Evolutionary conservation across 305 asterid species (phyloP), one percentile per base, ranked within the genome.

Genomic region (Ilex paraguariensis): DNA sequence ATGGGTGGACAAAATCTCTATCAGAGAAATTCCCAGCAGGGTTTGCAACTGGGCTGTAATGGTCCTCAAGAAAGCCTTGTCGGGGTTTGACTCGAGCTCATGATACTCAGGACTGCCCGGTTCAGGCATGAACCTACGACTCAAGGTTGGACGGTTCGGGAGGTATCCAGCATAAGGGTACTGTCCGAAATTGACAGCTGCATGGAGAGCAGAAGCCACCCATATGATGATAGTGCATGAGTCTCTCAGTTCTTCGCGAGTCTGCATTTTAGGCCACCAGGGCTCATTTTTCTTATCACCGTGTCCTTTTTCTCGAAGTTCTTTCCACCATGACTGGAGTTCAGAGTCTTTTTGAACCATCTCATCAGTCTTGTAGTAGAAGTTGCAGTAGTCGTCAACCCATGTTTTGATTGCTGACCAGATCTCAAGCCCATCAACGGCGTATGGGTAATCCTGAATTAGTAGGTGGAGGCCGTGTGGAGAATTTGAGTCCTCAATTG

Each of bases 91-190:
- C 15, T 56, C 16, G 39, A 56, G 60, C 21, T 56, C 60, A 13
- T 56, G 42, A 56, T 28, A 56, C 42, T 56, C 42, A 3, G 45
- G 60, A 30, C 31, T n/a, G 8, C 44, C n/a, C 3, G 39, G 60
- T n/a, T 56, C 60, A 5, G 60, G 60, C 60, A 56, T 56, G 44
- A 56, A 32, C 42, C 60, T 30, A 10, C 60, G 39, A n/a, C 60
- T 56, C 7, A 56, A 9, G 15, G 60, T 31, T 2, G 60, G 42
- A 1, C 60, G 14, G 44, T 56, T 56, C 3, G 60, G 60, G 60
- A 32, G 39, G 16, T 56, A 28, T 2, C 60, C 60, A 9, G 42
- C 42, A 13, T 28, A 56, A 56, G 60, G 60, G 42, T 31, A 56
- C 16, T 56, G 60, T 21, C 60, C 42, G 12, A 56, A 56, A 13